phyloP scores from a whole-genome alignment of 1,284 basidiomycete species.

The Ustilago bromivora region DNA sequence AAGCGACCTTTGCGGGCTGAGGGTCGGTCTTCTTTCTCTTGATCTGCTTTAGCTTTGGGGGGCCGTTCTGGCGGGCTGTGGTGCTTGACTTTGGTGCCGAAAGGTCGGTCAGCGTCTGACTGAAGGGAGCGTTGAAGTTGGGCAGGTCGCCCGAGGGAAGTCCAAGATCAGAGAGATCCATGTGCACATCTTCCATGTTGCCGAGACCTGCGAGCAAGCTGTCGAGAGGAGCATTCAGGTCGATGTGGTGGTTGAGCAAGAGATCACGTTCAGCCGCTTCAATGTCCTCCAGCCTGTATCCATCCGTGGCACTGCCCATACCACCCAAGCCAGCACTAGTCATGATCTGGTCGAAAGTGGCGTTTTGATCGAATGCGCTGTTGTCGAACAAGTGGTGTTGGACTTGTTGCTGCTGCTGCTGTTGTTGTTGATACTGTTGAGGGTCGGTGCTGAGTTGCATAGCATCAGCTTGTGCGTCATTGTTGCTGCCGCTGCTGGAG shows the following conservation, averaged over 20 bases:
- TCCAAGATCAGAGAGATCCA: slow-evolving; percentile 45
- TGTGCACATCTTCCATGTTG: slow-evolving; percentile 49
- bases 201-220: slow-evolving; percentile 51
- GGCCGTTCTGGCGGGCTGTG: slow-evolving; percentile 17
- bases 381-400: slow-evolving; percentile 8
- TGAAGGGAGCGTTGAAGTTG: slow-evolving; percentile 52
- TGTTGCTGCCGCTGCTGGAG: background rate
- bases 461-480: slow-evolving; percentile 17
- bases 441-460: slow-evolving; percentile 19
- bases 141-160: slow-evolving; percentile 32
- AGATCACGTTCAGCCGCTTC: slow-evolving; percentile 55
- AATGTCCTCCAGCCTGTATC: slow-evolving; percentile 52
- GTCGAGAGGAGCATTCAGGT: slow-evolving; percentile 55
- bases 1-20: slow-evolving; percentile 39
- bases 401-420: background rate
- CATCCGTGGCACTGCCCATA: slow-evolving; percentile 16
- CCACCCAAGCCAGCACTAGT: slow-evolving; percentile 28
- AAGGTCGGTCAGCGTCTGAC: slow-evolving; percentile 25
- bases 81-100: slow-evolving; percentile 1
- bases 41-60: slow-evolving; percentile 41
- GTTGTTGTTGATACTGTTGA: slow-evolving; percentile 1
- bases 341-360: slow-evolving; percentile 43
- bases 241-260: slow-evolving; percentile 48
- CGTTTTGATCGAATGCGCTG: slow-evolving; percentile 17
- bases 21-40: slow-evolving; percentile 47